Base-by-base conservation (phyloP, 2,329 filamentous ascomycete genomes). In the Ophiognomonia clavigignenti-juglandacearum region DNA sequence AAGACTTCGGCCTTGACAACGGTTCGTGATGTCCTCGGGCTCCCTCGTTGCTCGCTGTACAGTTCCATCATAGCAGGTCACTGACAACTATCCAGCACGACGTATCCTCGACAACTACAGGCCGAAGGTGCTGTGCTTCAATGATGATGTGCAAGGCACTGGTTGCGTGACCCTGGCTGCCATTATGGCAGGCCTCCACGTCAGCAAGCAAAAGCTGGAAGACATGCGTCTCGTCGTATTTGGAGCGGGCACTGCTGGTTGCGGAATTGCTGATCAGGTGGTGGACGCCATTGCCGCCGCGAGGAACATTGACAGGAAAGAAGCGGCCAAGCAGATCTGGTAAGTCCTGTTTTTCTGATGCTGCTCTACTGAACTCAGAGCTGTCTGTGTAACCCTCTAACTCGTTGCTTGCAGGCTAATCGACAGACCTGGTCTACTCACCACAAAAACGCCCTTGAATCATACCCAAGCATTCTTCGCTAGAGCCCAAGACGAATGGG, bases 71-170 rank as follows among this genome's bases (percentile, higher is more conserved):
- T n/a, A n/a, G n/a, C n/a, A n/a, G n/a, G n/a, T n/a, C n/a, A n/a
- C 22, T 22, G 8, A 13, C 18, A 22, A 29, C 18, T 2, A 6
- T 11, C 2, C 26, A 75, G 86, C 88, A 0, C 75, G 86, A 24
- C 78, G 86, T 4, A 78, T 95, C 3, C 72, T 95, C 1, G 86
- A 95, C 50, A 77, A 74, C 29, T 95, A 93, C 57, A 78, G 84
- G 1, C 74, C 83, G 0, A 60, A 85, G 41, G 83, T 92, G 7
- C 75, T 89, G 0, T 95, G 88, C 63, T 95, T 96, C 73, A 95
- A 95, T 58, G 90, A 95, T 49, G 89, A 95, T 61, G 83, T 95
- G 0, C 89, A 95, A 63, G 90, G 89, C 1, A 95, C 90, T 0
- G 90, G 89, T 0, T 92, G 87, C 50, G 88, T 95, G 1, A 92